A percentile compares a stretch with the other conserved stretches of the same genome.
Evolutionary conservation across 2,329 filamentous ascomycete species (phyloP).

Genomic region (Calonectria multiphialidica): DNA sequence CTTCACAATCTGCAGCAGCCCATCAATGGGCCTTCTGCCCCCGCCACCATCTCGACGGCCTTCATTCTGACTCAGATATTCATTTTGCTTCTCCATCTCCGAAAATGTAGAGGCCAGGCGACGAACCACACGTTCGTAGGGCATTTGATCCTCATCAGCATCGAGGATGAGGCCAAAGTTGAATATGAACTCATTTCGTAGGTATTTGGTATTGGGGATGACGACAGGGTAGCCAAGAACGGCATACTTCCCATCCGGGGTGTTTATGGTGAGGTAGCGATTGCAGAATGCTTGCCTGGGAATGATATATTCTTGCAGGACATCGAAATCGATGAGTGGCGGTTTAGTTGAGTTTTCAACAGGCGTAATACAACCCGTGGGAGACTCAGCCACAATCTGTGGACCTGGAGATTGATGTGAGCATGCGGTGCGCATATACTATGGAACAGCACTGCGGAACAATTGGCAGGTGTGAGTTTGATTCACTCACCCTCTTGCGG

Average conservation of each 20-base stretch:
- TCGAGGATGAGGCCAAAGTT: constrained; percentile 92
- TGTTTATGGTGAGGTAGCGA: constrained; percentile 84
- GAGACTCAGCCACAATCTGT: constrained; percentile 73
- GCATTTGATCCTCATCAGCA: constrained; percentile 74
- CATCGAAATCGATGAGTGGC: constrained; percentile 86
- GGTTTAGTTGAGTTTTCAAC: constrained; percentile 51
- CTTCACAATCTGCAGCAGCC: constrained; percentile 82
- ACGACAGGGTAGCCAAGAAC: constrained; percentile 92
- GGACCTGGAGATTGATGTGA: constrained; percentile 57
- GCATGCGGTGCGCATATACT: not conserved
- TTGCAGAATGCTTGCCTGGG: constrained; percentile 96
- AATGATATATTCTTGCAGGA: constrained; percentile 92
- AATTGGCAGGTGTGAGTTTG: not conserved
- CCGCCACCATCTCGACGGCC: constrained; percentile 55
- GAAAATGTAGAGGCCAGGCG: constrained; percentile 88
- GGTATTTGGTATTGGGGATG: constrained; percentile 84
- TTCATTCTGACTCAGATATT: constrained; percentile 78
- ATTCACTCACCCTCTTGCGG: constrained; percentile 68
- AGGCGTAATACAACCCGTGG: constrained; percentile 71
- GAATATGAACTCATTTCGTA: constrained; percentile 97
- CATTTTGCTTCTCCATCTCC: constrained; percentile 91
- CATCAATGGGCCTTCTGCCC: constrained; percentile 79
- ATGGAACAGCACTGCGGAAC: not conserved
- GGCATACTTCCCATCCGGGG: constrained; percentile 76
- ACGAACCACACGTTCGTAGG: constrained; percentile 86